Conservation (phyloP, 2,329 filamentous ascomycete species). For the Torrubiellomyces zombiae region DNA sequence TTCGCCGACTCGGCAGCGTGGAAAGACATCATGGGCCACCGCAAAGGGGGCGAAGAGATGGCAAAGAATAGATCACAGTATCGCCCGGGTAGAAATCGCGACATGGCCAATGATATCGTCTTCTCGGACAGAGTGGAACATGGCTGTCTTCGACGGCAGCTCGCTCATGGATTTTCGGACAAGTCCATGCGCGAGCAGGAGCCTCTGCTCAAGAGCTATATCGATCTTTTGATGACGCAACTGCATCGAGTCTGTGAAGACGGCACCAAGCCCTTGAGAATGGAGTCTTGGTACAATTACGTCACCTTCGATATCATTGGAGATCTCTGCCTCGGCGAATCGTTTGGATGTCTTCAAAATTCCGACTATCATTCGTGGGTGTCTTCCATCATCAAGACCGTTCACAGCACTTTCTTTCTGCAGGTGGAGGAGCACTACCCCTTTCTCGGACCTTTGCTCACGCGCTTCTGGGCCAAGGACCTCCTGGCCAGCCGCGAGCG, state of each 20-base stretch:
- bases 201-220: conserved; percentile 17
- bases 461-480: neutral
- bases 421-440: conserved; percentile 2
- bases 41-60: conserved; percentile 1
- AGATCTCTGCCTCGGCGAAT: conserved; percentile 11
- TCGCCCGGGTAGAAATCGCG: conserved; percentile 1
- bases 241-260: conserved; percentile 14
- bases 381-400: conserved; percentile 5
- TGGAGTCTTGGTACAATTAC: conserved; percentile 12
- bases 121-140: conserved; percentile 5
- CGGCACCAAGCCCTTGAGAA: conserved; percentile 3
- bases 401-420: neutral
- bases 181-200: conserved; percentile 10
- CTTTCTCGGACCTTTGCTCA: conserved; percentile 1
- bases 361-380: conserved; percentile 10
- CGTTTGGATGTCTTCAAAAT: conserved; percentile 9
- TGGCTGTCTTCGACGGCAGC: conserved; percentile 3
- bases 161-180: conserved; percentile 11
- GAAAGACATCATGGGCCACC: conserved; percentile 20
- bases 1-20: conserved; percentile 20
- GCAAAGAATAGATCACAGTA: conserved; percentile 2
- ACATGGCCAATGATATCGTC: conserved; percentile 3
- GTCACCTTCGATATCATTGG: conserved; percentile 14
- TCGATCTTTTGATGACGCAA: conserved; percentile 20
- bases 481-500: neutral